These are phyloP conservation scores for Wickerhamiella sergipiensis DNA, from an alignment of 805 yeast species.

Conservation along the genomic window DNA sequence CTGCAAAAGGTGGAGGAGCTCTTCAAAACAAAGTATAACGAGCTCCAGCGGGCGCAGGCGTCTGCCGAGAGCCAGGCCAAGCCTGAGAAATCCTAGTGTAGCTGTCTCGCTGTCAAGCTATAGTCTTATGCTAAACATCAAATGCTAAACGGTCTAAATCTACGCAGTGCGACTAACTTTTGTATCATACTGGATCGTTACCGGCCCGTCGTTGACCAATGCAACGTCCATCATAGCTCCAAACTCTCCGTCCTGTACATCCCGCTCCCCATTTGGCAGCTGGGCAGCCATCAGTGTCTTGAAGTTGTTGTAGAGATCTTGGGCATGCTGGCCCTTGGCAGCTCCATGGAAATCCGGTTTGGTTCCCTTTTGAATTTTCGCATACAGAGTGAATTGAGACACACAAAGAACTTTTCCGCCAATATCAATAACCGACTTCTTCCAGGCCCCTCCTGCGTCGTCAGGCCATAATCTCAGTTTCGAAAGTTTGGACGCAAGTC, in stretches of 20 bases:
- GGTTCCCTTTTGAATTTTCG: conserved; percentile 74
- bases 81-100: not conserved
- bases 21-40: conserved; percentile 12
- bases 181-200: conserved; percentile 73
- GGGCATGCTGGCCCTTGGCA: conserved; percentile 57
- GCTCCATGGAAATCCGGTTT: conserved; percentile 93
- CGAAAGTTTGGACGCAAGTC: conserved; percentile 52
- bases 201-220: conserved; percentile 85
- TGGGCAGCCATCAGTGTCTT: conserved; percentile 23
- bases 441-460: conserved; percentile 67
- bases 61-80: conserved; percentile 8
- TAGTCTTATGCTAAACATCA: too few relatives aligned
- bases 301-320: conserved; percentile 34
- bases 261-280: conserved; percentile 35
- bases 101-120: too few relatives aligned
- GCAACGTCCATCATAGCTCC: conserved; percentile 97
- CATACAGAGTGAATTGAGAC: conserved; percentile 86
- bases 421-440: conserved; percentile 47
- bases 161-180: conserved; percentile 13
- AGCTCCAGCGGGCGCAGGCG: conserved; percentile 9
- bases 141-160: too few relatives aligned
- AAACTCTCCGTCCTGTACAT: conserved; percentile 76
- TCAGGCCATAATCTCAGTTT: conserved; percentile 65
- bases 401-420: conserved; percentile 69
- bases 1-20: conserved; percentile 44